phyloP scores from a whole-genome alignment of 495 filamentous ascomycete species.

The Neurospora sp. region DNA sequence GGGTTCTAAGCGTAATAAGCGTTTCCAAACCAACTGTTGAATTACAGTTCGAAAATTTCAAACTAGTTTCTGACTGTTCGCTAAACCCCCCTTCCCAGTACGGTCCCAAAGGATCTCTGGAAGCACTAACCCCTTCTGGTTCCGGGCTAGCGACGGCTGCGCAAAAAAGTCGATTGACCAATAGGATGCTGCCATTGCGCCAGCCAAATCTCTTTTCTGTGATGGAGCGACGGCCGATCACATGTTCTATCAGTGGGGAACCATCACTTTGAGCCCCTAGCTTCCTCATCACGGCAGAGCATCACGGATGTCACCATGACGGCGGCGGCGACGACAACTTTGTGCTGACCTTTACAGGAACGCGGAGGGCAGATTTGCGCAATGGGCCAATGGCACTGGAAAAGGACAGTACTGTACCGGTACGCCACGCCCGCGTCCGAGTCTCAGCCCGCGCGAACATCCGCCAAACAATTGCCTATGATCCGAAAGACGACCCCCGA shows the following conservation, averaged over 20 bases:
- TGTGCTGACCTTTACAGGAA: background rate
- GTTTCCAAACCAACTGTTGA: no score
- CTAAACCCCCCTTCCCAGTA: no score
- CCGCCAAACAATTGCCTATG: background rate
- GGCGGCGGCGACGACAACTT: background rate
- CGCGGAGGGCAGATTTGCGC: background rate
- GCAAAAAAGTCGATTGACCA: slow-evolving; percentile 7
- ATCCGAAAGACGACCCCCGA: background rate
- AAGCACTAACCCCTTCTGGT: slow-evolving; percentile 13
- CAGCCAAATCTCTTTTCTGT: slow-evolving; percentile 23
- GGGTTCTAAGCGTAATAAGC: no score
- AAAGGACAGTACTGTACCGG: background rate
- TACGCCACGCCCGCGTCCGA: background rate
- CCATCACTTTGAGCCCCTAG: background rate
- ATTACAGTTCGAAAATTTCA: no score
- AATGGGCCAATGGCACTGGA: background rate
- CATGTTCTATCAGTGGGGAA: background rate
- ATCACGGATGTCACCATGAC: background rate
- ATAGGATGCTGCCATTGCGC: slow-evolving; percentile 15
- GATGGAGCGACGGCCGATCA: slow-evolving; percentile 22
- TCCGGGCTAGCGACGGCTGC: slow-evolving; percentile 1
- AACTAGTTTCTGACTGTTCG: no score
- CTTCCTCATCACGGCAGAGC: background rate
- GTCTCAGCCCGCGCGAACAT: background rate
- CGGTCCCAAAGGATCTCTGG: background rate